Base-by-base conservation (phyloP, 192 early-diverging fungal species). In the Gaertneriomyces sp. region DNA sequence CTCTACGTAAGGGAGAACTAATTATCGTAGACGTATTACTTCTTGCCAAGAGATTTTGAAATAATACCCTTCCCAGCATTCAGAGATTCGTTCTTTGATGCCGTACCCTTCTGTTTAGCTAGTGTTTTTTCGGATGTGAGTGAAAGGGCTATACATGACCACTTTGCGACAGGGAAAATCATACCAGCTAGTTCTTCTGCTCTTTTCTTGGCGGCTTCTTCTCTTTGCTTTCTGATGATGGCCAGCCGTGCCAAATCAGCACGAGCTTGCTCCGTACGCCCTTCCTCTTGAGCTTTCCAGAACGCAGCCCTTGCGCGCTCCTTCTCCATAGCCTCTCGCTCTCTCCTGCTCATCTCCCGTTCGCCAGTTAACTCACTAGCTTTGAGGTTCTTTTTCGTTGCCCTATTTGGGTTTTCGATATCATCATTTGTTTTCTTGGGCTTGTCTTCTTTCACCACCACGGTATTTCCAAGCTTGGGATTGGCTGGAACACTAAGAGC, bases 251-350 rank as follows among this genome's bases (percentile, higher is more conserved):
- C 81, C 54, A 83, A 50, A 66, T 83, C 81, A 12, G 71, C 66
- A 38, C 75, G 56, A 7, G 81, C 81, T 52, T 79, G 76, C 46
- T 83, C 81, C n/a, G 81, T 83, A 54, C 81, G 81, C 14, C 81
- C 81, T 52, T 83, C 81, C 66, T 58, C 51, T 56, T 76, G 74
- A 6, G 78, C 75, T 58, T 83, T 83, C 72, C 76, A 81, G 53
- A 72, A 81, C 8, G 69, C 71, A 12, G 70, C 74, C 66, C 76
- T 78, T 25, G 69, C 71, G 7, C 66, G 60, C 60, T 78, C 76
- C 67, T 79, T 75, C 55, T 76, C 78, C 19, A 80, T 41, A 42
- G 68, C 80, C 61, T 82, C 80, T 53, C 66, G 43, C 47, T 76
- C 75, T 53, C 75, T 63, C 42, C 74, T 45, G 53, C 60, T 73